A percentile compares a stretch with the other conserved stretches of the same genome.
Evolutionary conservation across 495 filamentous ascomycete genomes (phyloP).

Genomic region (Tetracladium setigerum): DNA sequence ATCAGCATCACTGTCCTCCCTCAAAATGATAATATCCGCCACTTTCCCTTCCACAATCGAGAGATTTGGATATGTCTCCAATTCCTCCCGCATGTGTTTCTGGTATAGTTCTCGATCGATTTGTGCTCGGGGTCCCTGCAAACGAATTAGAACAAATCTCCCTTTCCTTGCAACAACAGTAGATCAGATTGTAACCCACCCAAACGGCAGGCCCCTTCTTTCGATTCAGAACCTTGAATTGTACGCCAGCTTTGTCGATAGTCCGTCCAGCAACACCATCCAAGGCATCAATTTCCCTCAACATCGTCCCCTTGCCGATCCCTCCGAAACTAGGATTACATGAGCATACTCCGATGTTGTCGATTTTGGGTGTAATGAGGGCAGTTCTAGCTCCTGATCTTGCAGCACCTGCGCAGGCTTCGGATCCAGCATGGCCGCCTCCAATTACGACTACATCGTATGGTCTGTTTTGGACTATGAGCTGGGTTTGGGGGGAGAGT

Average conservation of each 20-base stretch:
- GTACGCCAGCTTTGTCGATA: slow-evolving; percentile 87
- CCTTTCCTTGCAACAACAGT: not conserved
- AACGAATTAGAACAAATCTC: slow-evolving; percentile 1
- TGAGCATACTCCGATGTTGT: slow-evolving; percentile 91
- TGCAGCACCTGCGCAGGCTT: slow-evolving; percentile 91
- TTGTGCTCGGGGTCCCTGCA: slow-evolving; percentile 75
- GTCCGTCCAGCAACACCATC: slow-evolving; percentile 86
- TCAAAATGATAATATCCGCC: slow-evolving; percentile 74
- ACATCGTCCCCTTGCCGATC: slow-evolving; percentile 97
- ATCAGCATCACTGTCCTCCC: slow-evolving; percentile 36
- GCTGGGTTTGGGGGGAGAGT: not conserved
- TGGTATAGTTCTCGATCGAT: slow-evolving; percentile 91
- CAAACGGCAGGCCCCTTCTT: slow-evolving; percentile 94
- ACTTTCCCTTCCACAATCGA: slow-evolving; percentile 80
- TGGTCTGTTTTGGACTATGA: slow-evolving; percentile 7
- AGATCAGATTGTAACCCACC: slow-evolving; percentile 28
- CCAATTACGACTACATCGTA: slow-evolving; percentile 90
- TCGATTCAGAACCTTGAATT: slow-evolving; percentile 82
- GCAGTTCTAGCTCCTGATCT: slow-evolving; percentile 84
- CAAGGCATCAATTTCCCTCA: slow-evolving; percentile 91
- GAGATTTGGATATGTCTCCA: slow-evolving; percentile 66
- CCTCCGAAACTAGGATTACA: slow-evolving; percentile 97
- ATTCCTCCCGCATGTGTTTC: slow-evolving; percentile 84
- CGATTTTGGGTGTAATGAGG: slow-evolving; percentile 76
- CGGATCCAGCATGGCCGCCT: slow-evolving; percentile 90